Conservation (phyloP, 306 rosid species). For the Sicyos baderoa region DNA sequence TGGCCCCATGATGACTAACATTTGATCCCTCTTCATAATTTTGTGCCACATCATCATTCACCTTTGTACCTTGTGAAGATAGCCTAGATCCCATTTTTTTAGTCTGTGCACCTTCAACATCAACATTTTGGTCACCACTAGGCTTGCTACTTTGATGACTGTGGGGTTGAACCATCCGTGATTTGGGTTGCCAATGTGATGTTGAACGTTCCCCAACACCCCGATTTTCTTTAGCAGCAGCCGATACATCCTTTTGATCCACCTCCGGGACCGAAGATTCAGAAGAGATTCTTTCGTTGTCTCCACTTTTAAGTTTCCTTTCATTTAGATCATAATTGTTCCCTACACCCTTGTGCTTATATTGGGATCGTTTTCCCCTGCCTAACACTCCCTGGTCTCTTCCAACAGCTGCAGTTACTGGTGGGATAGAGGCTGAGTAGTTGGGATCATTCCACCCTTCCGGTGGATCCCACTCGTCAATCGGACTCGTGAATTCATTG, state of each 20-base stretch:
- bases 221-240: constrained; percentile 49
- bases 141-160: constrained; percentile 36
- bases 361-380: constrained; percentile 46
- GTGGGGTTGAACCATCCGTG: constrained; percentile 39
- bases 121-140: constrained; percentile 34
- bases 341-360: constrained; percentile 42
- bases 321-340: constrained; percentile 46
- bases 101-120: constrained; percentile 26
- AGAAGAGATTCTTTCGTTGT: constrained; percentile 32
- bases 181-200: constrained; percentile 85
- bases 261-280: constrained; percentile 34
- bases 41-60: constrained; percentile 25
- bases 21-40: constrained; percentile 36
- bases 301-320: constrained; percentile 32
- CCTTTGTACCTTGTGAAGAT: constrained; percentile 21
- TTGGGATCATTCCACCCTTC: constrained; percentile 40
- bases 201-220: constrained; percentile 44
- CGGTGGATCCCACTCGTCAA: constrained; percentile 37
- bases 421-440: constrained; percentile 32
- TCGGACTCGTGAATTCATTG: constrained; percentile 40
- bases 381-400: constrained; percentile 47
- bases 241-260: constrained; percentile 35
- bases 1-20: constrained; percentile 35
- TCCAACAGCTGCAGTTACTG: constrained; percentile 28
- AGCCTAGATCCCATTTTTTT: constrained; percentile 7